These are phyloP conservation scores for Penicillium sp. DNA, from an alignment of 2,329 filamentous ascomycete genomes.

Conservation along the genomic window DNA sequence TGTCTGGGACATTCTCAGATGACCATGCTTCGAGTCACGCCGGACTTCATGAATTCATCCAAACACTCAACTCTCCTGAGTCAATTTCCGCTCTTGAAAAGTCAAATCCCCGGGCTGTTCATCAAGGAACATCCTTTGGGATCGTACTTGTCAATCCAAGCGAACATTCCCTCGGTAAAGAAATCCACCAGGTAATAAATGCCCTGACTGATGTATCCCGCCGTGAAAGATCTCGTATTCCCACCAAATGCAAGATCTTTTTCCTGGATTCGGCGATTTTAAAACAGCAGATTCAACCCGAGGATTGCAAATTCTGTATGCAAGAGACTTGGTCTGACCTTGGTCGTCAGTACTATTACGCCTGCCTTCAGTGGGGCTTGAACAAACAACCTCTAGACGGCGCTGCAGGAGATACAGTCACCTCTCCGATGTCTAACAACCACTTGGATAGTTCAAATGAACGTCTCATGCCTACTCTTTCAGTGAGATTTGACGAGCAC, in stretches of 20 bases:
- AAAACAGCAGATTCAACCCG: conserved; percentile 12
- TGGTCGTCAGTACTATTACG: conserved; percentile 36
- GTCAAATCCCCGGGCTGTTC: conserved; percentile 28
- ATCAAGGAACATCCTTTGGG: conserved; percentile 24
- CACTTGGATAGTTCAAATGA: not conserved
- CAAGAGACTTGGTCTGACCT: conserved; percentile 34
- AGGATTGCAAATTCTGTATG: conserved; percentile 28
- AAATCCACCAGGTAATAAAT: conserved; percentile 29
- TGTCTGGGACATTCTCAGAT: conserved; percentile 7
- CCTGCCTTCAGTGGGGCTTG: conserved; percentile 30
- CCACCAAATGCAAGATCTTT: conserved; percentile 35
- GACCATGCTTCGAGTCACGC: not conserved
- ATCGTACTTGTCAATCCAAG: conserved; percentile 33
- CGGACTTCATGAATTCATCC: conserved; percentile 20
- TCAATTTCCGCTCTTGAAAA: conserved; percentile 9
- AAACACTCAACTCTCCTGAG: conserved; percentile 15
- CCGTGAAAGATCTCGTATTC: not conserved
- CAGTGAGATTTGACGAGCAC: conserved; percentile 32
- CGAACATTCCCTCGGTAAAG: conserved; percentile 23
- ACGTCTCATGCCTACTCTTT: conserved; percentile 12
- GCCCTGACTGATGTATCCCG: conserved; percentile 16
- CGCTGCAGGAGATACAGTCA: not conserved
- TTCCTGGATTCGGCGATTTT: conserved; percentile 36
- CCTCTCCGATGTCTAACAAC: not conserved
- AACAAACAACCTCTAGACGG: not conserved